Evolutionary conservation across 2,329 filamentous ascomycete genomes (phyloP).

Genomic region (Colletotrichum sp.): DNA sequence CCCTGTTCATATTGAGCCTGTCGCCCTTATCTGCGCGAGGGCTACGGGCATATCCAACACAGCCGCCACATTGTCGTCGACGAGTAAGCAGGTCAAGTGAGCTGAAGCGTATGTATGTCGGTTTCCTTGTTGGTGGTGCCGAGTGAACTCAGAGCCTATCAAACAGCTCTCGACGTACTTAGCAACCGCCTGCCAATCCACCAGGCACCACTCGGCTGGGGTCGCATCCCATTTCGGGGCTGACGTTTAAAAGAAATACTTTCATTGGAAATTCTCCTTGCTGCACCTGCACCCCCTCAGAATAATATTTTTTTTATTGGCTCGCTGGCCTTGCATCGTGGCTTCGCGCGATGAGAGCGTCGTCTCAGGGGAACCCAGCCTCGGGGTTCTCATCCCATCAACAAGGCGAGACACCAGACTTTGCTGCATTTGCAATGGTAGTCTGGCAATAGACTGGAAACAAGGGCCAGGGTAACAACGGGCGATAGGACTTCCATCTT

Average conservation of each 20-base stretch:
- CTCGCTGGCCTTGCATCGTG: constrained; percentile 11
- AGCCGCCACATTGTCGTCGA: not conserved
- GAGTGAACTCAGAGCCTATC: constrained; percentile 23
- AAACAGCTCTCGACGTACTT: not conserved
- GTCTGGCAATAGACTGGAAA: constrained; percentile 9
- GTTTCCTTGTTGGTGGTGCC: constrained; percentile 21
- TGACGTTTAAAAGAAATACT: constrained; percentile 15
- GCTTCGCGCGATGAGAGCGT: not conserved
- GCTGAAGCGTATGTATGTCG: constrained; percentile 31
- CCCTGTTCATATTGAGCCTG: not conserved
- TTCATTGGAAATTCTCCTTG: constrained; percentile 4
- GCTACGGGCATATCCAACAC: not conserved
- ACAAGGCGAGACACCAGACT: constrained; percentile 1
- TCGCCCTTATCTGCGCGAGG: not conserved
- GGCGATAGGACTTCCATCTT: constrained; percentile 3
- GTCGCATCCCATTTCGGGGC: constrained; percentile 9
- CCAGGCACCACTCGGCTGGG: not conserved
- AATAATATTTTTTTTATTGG: not conserved
- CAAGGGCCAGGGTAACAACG: constrained; percentile 7
- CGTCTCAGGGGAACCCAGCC: constrained; percentile 8
- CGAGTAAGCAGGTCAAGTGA: constrained; percentile 30
- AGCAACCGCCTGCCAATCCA: constrained; percentile 5
- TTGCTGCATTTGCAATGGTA: not conserved
- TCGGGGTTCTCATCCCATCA: constrained; percentile 2
- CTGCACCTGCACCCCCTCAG: not conserved